Conservation (phyloP, 1,139 yeast genomes). For the Magnusiomyces suaveolens region DNA sequence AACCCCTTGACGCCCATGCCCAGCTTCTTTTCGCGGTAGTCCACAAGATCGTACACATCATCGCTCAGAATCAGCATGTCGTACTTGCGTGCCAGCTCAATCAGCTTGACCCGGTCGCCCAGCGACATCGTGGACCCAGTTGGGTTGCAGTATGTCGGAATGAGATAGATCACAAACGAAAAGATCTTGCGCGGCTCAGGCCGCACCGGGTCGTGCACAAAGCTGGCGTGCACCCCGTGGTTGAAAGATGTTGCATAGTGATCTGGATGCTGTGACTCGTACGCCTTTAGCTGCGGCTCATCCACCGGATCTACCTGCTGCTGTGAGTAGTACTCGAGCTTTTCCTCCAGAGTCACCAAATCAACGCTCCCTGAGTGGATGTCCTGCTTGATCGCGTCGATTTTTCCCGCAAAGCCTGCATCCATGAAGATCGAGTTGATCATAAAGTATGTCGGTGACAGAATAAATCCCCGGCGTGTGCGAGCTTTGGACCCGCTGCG, state of each 20-base stretch:
- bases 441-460: slow-evolving; percentile 76
- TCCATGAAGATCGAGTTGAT: slow-evolving; percentile 69
- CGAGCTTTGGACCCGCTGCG: slow-evolving; percentile 27
- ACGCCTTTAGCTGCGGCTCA: slow-evolving; percentile 6
- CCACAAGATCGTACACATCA: slow-evolving; percentile 75
- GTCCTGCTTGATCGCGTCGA: slow-evolving; percentile 58
- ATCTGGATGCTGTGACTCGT: neutral
- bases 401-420: slow-evolving; percentile 62
- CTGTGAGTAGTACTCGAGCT: slow-evolving; percentile 34
- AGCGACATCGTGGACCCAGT: slow-evolving; percentile 58
- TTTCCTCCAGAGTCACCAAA: slow-evolving; percentile 41
- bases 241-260: slow-evolving; percentile 14
- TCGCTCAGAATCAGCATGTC: slow-evolving; percentile 71
- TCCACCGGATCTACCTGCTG: slow-evolving; percentile 2
- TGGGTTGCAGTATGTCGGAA: slow-evolving; percentile 86
- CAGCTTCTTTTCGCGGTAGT: slow-evolving; percentile 33
- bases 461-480: slow-evolving; percentile 59
- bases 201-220: slow-evolving; percentile 36
- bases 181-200: slow-evolving; percentile 45
- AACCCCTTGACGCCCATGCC: neutral
- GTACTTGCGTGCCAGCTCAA: slow-evolving; percentile 64
- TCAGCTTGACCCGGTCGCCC: slow-evolving; percentile 45
- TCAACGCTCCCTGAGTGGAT: slow-evolving; percentile 44
- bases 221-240: neutral
- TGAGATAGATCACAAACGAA: slow-evolving; percentile 64